Base-by-base conservation (phyloP, 441 rosid species). In the Macaranga tanarius region DNA sequence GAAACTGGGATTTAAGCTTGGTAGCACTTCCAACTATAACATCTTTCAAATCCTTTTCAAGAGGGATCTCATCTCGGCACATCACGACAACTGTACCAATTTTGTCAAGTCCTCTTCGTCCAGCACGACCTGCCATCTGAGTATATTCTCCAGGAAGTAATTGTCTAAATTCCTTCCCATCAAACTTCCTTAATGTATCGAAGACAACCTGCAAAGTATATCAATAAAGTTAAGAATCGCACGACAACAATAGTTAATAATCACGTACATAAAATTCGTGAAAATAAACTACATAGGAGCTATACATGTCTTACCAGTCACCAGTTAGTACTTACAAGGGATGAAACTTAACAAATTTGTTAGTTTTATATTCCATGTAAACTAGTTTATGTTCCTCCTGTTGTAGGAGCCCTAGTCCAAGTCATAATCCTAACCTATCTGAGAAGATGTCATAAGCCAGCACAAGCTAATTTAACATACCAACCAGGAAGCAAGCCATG, bases 61-160 rank as follows among this genome's bases (percentile, higher is more conserved):
- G 87, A 17, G 97, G 96, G 79, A 95, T 89, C 79, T 90, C 99
- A 82, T 95, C 99, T 61, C 96, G 97, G 80, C 98, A 95, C 97
- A 95, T 82, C 75, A 95, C 88, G 68, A 92, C 79, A 74, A 93
- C 97, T 23, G 99, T 95, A 79, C 99, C 99, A 76, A 88, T 90
- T 84, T 86, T 89, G 84, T 95, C 99, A 74, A 95, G 91, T 73
- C 99, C 99, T 80, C 99, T 88, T 85, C 99, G 86, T 68, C 99
- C 99, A 65, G 99, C 99, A 79, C 99, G 99, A 54, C 99, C 98
- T 50, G 98, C 98, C 99, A 95, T 95, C 81, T 95, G 99, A 82
- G 98, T 95, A 86, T 95, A 95, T 83, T 95, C 99, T 73, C 99
- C 99, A 70, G 99, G 92, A 79, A 93, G 96, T 72, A 95, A 79